These are phyloP conservation scores for Eucalyptus erythrocorys DNA, from an alignment of 345 rosid species.

Conservation along the genomic window DNA sequence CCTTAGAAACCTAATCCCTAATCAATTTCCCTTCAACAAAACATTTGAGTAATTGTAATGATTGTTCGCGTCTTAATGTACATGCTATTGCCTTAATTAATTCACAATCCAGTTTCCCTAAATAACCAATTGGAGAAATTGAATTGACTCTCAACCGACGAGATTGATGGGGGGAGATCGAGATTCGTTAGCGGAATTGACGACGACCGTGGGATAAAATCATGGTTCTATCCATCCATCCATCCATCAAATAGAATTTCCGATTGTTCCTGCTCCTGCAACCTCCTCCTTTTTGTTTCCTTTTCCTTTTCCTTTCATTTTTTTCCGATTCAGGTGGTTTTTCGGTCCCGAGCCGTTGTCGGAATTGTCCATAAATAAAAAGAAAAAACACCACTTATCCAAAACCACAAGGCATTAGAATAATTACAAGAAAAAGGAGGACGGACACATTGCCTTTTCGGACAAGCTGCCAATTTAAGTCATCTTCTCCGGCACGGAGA, in stretches of 20 bases:
- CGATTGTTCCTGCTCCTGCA: not conserved
- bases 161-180: not conserved
- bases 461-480: not conserved
- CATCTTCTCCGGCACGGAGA: not conserved
- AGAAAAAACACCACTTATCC: not conserved
- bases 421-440: not conserved
- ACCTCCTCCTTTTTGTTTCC: not conserved
- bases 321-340: not conserved
- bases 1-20: not conserved
- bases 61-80: not conserved
- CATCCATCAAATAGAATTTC: not conserved
- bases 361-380: not conserved
- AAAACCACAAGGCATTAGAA: not conserved
- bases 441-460: not conserved
- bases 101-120: not conserved
- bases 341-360: not conserved
- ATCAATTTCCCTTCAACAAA: too few relatives aligned
- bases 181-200: not conserved
- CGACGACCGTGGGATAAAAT: not conserved
- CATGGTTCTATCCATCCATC: not conserved
- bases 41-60: not conserved
- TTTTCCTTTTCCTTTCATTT: rapidly evolving
- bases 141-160: not conserved
- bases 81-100: not conserved
- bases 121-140: not conserved